Evolutionary conservation across 2,329 filamentous ascomycete genomes (phyloP), one percentile per base, ranked within the genome.

Genomic region (Talaromyces sp.): DNA sequence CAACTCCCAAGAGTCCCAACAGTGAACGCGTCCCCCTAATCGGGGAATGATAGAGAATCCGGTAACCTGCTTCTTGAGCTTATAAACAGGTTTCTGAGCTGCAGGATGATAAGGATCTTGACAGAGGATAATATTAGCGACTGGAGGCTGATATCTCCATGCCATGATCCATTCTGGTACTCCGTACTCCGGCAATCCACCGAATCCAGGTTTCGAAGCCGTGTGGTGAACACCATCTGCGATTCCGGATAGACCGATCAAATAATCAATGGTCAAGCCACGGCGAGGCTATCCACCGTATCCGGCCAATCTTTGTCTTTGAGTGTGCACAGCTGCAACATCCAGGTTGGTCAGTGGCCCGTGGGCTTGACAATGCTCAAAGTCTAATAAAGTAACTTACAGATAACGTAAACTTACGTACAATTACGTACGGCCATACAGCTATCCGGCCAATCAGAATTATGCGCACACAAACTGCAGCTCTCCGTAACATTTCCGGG

Each of bases 401-500:
- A 22, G 53, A 56, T 56, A 56, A 56, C 53, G 29, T 36, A 56
- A n/a, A 53, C 7, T n/a, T 56, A 56, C 31, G 19, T 38, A 38
- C 19, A 22, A 17, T 22, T 56, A 36, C 29, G 53, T 36, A 22
- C n/a, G n/a, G 31, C 6, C n/a, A 56, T 38, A 36, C 31, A 56
- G 53, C n/a, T 36, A 34, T 38, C 29, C 11, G 31, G 11, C 53
- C 31, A 56, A 56, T 56, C 29, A 56, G n/a, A 22, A 36, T 15
- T 15, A 38, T 22, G 5, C 11, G 11, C 53, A 36, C 17, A 7
- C n/a, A 13, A 38, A 36, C 15, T 62, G 47, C 22, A 53, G 45
- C 60, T 1, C 29, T 62, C 47, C 60, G 34, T 53, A 62, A 62
- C 60, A 62, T 54, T 62, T 62, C 60, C 60, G 60, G 43, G 17